A percentile compares a stretch with the other conserved stretches of the same genome.
These are phyloP conservation scores for Xylaria nigripes DNA, from an alignment of 495 filamentous ascomycete genomes.

Conservation along the genomic window DNA sequence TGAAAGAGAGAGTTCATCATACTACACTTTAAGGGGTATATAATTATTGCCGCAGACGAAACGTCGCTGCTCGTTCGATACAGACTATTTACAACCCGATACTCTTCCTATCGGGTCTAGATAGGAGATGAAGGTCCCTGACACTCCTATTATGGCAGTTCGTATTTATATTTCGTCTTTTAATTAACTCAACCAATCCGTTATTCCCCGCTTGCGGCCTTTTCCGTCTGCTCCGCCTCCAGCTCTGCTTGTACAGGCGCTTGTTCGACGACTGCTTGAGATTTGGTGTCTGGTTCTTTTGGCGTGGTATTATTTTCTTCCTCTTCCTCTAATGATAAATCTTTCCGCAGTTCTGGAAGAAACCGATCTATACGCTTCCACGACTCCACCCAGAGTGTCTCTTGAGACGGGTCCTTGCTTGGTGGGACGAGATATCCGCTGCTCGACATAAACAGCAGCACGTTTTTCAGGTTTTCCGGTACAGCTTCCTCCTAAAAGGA, in stretches of 20 bases:
- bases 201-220: constrained; percentile 1
- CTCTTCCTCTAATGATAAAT: constrained; percentile 39
- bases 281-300: constrained; percentile 37
- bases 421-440: constrained; percentile 77
- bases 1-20: background rate
- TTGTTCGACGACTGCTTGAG: constrained; percentile 33
- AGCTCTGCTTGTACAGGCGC: background rate
- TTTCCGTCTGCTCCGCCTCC: constrained; percentile 10
- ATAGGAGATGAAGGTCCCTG: background rate
- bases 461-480: constrained; percentile 92
- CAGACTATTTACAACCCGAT: constrained; percentile 21
- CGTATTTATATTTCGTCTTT: background rate
- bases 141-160: background rate
- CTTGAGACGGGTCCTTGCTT: constrained; percentile 48
- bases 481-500: constrained; percentile 79
- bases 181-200: background rate
- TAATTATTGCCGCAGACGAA: constrained; percentile 1
- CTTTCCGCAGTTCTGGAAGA: constrained; percentile 61
- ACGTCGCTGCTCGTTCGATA: constrained; percentile 6
- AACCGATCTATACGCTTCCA: constrained; percentile 88
- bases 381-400: constrained; percentile 67
- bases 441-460: constrained; percentile 89
- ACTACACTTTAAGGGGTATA: constrained; percentile 3
- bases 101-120: background rate
- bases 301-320: background rate